Evolutionary conservation across 257 asterid genomes (phyloP).

Genomic region (Ballota nigra): DNA sequence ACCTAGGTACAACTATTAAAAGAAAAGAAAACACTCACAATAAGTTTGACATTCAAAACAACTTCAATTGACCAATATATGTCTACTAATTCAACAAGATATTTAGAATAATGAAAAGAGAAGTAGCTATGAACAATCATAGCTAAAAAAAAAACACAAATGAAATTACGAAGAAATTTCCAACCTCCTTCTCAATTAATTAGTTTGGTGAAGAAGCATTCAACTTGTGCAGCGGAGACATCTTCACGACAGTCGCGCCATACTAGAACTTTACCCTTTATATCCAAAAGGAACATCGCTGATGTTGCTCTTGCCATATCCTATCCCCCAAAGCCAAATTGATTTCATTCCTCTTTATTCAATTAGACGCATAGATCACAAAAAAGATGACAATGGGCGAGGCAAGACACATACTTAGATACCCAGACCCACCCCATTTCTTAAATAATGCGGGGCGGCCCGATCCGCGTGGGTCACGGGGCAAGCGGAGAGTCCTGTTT

Average conservation of each 20-base stretch:
- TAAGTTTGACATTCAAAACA: not conserved
- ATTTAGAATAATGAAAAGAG: not conserved
- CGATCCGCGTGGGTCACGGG: too few species aligned
- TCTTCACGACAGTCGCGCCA: slow-evolving; percentile 99
- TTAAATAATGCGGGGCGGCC: too few species aligned
- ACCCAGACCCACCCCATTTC: too few species aligned
- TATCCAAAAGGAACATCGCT: slow-evolving; percentile 95
- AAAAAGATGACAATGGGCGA: too few species aligned
- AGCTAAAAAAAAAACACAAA: not conserved
- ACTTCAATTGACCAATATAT: slow-evolving; percentile 5
- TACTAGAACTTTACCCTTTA: slow-evolving; percentile 87
- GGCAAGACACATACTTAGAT: too few species aligned
- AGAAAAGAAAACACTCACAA: not conserved
- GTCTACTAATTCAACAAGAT: not conserved
- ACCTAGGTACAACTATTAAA: slow-evolving; percentile 2
- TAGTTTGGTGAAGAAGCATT: slow-evolving; percentile 82
- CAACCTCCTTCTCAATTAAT: slow-evolving; percentile 85
- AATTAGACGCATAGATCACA: slow-evolving; percentile 21
- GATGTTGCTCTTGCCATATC: slow-evolving; percentile 94
- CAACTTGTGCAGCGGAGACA: slow-evolving; percentile 78
- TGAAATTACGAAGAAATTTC: not conserved
- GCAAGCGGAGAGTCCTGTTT: too few species aligned
- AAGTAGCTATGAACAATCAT: not conserved
- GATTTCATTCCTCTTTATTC: slow-evolving; percentile 8
- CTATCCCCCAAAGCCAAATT: not conserved